A percentile compares a stretch with the other conserved stretches of the same genome.
Conservation (phyloP, 1,284 basidiomycete genomes). For the Kalmanozyma brasiliensis region DNA sequence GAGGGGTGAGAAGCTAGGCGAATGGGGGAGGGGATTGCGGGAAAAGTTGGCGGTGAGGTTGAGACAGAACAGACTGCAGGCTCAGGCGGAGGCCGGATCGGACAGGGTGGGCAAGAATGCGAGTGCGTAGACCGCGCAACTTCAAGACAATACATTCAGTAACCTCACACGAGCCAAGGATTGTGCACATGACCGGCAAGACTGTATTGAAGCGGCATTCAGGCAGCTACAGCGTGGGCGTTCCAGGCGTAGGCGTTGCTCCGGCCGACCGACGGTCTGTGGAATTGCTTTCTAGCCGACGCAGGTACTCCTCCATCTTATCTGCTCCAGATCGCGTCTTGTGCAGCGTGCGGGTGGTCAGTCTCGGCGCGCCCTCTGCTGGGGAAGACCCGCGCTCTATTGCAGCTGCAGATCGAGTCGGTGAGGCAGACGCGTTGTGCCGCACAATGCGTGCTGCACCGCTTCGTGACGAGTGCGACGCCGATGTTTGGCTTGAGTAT, state of each 20-base stretch:
- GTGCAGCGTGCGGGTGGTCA: constrained; percentile 26
- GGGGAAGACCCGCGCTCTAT: not conserved
- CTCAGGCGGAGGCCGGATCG: not conserved
- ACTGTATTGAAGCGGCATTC: too few species aligned
- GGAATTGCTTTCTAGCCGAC: constrained; percentile 18
- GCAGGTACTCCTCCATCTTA: constrained; percentile 47
- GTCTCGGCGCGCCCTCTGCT: constrained; percentile 4
- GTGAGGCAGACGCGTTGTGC: constrained; percentile 6
- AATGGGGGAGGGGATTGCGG: constrained; percentile 60
- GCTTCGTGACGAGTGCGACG: constrained; percentile 12
- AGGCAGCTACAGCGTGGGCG: too few species aligned
- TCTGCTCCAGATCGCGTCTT: constrained; percentile 37
- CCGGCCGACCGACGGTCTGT: constrained; percentile 3
- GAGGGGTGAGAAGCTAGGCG: constrained; percentile 53
- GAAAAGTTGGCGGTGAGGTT: constrained; percentile 35
- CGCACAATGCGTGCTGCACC: constrained; percentile 18
- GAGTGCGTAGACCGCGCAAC: too few species aligned
- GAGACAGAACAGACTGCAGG: constrained; percentile 23
- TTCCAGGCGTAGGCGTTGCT: constrained; percentile 18
- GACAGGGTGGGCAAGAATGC: too few species aligned
- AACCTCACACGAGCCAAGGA: too few species aligned
- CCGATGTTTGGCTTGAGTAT: constrained; percentile 20
- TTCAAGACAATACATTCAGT: too few species aligned
- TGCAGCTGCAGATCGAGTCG: not conserved
- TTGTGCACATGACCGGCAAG: too few species aligned